Conservation (phyloP, 1,284 basidiomycete genomes). For the Veloboletus limbatus region DNA sequence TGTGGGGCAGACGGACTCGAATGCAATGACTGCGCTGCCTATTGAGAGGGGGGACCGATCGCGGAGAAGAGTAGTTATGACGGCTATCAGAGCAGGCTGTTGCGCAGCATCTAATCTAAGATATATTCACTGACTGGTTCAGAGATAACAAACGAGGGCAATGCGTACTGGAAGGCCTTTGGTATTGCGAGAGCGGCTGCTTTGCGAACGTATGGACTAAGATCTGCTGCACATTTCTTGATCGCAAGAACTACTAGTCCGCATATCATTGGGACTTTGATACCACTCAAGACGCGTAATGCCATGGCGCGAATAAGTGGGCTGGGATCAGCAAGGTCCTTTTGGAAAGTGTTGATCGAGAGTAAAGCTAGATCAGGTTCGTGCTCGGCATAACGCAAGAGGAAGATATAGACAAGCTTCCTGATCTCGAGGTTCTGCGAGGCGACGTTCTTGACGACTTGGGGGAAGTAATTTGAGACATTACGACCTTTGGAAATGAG, state of each 20-base stretch:
- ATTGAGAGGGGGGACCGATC: slow-evolving; percentile 88
- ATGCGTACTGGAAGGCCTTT: slow-evolving; percentile 76
- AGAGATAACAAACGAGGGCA: not conserved
- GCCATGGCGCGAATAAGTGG: slow-evolving; percentile 95
- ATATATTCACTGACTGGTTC: slow-evolving; percentile 2
- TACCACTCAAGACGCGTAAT: slow-evolving; percentile 88
- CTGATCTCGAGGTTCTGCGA: slow-evolving; percentile 90
- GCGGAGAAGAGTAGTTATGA: slow-evolving; percentile 73
- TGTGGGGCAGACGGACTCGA: slow-evolving; percentile 80
- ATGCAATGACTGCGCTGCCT: slow-evolving; percentile 84
- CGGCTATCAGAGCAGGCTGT: slow-evolving; percentile 68
- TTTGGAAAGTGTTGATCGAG: slow-evolving; percentile 99
- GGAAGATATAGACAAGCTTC: slow-evolving; percentile 97
- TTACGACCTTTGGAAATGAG: slow-evolving; percentile 92
- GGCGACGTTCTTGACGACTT: slow-evolving; percentile 93
- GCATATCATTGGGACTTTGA: slow-evolving; percentile 85
- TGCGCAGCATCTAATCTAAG: slow-evolving; percentile 72
- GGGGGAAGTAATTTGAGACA: slow-evolving; percentile 89
- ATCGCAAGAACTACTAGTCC: slow-evolving; percentile 86
- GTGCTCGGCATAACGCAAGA: slow-evolving; percentile 87
- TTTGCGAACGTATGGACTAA: slow-evolving; percentile 93
- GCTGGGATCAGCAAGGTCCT: slow-evolving; percentile 89
- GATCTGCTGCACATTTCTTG: slow-evolving; percentile 86
- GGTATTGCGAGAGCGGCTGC: slow-evolving; percentile 87
- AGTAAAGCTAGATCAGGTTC: slow-evolving; percentile 94